Base-by-base conservation (phyloP, 75 land plant genomes). In the Pseudotsuga menziesii region DNA sequence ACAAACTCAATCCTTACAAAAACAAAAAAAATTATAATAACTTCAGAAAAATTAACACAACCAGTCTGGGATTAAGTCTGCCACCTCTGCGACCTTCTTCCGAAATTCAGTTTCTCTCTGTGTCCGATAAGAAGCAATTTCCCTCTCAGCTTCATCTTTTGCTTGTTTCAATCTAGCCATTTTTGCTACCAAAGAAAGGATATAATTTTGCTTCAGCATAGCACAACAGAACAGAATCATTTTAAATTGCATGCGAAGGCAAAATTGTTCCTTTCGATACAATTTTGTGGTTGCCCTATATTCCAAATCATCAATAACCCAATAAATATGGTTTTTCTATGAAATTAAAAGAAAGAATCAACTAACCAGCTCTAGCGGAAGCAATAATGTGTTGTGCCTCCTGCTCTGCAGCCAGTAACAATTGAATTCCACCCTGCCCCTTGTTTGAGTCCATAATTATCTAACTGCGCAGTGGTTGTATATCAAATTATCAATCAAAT, bases 131-230 rank as follows among this genome's bases (percentile, higher is more conserved):
- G 83, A 87, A 75, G 98, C 93, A 77, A 91, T 83, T 80, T 95
- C 98, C 70, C 80, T 91, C 63, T 92, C 93, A 74, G 98, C 98
- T 79, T 95, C 98, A 70, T 95, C 98, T 74, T 95, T 95, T 35
- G 98, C 98, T 74, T 95, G 95, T 71, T 85, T 88, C 82, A 95
- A 75, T 76, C 98, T 79, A 16, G 89, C 91, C 83, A 82, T 60
- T 83, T 93, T 93, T 41, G 89, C 96, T 93, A 76, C 58, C 58
- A 44, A 57, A 59, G 66, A 22, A 81, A 77, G 72, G 25, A 12
- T 36, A 7, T 41, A 69, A 35, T 13, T 69, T 17, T 61, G 22
- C 14, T 44, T 73, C 58, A 52, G 60, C 8, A 74, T 23, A 27
- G 36, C 4, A 17, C n/a, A 19, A 74, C 32, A 20, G 26, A 58